Evolutionary conservation across 306 rosid species (phyloP).

Genomic region (Cicer chorassanicum): DNA sequence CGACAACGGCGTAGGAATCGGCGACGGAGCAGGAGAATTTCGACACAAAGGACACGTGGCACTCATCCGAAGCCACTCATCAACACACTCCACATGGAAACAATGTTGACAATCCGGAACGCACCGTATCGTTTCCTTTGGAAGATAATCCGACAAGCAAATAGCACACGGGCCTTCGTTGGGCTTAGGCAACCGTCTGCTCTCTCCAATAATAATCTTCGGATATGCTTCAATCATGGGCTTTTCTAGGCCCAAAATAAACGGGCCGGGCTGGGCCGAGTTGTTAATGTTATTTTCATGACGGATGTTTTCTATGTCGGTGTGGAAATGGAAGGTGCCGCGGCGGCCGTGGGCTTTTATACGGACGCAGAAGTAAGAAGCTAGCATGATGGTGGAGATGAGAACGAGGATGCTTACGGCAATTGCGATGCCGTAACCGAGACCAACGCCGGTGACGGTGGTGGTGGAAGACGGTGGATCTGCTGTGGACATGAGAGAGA

Average conservation of each 20-base stretch:
- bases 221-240: constrained; percentile 59
- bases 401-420: constrained; percentile 76
- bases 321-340: background rate
- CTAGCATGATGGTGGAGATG: constrained; percentile 73
- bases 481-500: constrained; percentile 52
- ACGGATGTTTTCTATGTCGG: background rate
- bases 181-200: constrained; percentile 57
- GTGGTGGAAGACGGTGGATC: constrained; percentile 45
- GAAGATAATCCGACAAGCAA: constrained; percentile 59
- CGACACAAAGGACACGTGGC: constrained; percentile 75
- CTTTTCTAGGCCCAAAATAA: constrained; percentile 59
- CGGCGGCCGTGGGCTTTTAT: constrained; percentile 48
- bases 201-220: constrained; percentile 61
- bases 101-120: constrained; percentile 70
- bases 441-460: constrained; percentile 50
- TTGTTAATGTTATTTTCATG: too few relatives aligned
- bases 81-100: constrained; percentile 65
- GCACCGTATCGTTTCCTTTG: constrained; percentile 58
- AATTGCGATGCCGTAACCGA: constrained; percentile 72
- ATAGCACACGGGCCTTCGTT: constrained; percentile 62
- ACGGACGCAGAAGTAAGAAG: constrained; percentile 64
- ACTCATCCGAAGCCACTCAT: constrained; percentile 62
- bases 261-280: constrained; percentile 15
- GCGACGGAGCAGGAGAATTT: constrained; percentile 67
- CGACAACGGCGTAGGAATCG: constrained; percentile 49